These are phyloP conservation scores for Kurtzmaniella cleridarum DNA, from an alignment of 805 yeast species.

Conservation along the genomic window DNA sequence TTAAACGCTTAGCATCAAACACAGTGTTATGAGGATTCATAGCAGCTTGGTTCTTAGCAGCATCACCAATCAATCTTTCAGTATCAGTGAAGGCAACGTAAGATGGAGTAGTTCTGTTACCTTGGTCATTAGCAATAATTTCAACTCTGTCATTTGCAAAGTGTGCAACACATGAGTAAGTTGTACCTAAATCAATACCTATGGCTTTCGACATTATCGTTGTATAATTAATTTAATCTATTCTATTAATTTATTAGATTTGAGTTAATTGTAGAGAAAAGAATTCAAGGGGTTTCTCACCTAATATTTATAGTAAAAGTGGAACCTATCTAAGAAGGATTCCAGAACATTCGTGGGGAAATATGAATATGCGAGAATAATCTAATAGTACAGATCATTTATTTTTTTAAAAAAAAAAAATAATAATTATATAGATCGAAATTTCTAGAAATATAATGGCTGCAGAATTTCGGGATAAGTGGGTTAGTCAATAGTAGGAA, in stretches of 20 bases:
- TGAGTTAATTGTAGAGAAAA: too few relatives aligned
- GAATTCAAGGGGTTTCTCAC: too few relatives aligned
- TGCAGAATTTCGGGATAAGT: too few relatives aligned
- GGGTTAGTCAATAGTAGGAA: too few relatives aligned
- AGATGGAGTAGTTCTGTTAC: constrained; percentile 97
- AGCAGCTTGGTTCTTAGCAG: constrained; percentile 98
- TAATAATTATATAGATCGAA: too few relatives aligned
- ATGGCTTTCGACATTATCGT: constrained; percentile 32
- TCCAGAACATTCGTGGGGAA: too few relatives aligned
- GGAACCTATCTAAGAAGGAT: too few relatives aligned
- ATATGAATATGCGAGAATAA: too few relatives aligned
- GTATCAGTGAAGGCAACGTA: constrained; percentile 94
- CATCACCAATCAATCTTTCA: constrained; percentile 94
- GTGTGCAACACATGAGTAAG: constrained; percentile 92
- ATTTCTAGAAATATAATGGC: too few relatives aligned
- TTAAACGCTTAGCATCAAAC: constrained; percentile 92
- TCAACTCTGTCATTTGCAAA: constrained; percentile 76
- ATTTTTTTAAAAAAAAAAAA: too few relatives aligned
- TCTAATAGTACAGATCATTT: too few relatives aligned
- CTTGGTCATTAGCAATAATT: constrained; percentile 95
- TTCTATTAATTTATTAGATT: background rate
- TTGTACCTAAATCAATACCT: constrained; percentile 96
- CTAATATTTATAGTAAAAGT: too few relatives aligned
- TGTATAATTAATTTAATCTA: background rate
- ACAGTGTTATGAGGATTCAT: constrained; percentile 93